Evolutionary conservation across 768 basidiomycete genomes (phyloP).

Genomic region (Pleurotus platypus): DNA sequence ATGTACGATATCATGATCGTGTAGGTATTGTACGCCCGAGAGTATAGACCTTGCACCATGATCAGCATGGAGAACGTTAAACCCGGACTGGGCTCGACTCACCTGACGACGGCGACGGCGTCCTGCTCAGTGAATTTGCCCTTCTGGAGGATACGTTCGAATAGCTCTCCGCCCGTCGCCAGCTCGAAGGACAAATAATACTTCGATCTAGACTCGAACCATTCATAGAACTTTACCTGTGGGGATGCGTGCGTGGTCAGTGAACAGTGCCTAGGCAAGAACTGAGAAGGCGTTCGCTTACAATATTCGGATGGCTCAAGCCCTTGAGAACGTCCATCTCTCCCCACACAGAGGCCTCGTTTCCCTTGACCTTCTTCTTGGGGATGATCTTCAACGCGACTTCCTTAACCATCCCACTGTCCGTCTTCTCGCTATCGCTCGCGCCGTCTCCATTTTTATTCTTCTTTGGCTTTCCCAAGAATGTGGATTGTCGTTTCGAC

Average conservation of each 20-base stretch:
- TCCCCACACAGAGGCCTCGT: constrained; percentile 82
- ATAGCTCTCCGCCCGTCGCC: constrained; percentile 91
- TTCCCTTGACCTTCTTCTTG: constrained; percentile 94
- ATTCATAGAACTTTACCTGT: constrained; percentile 94
- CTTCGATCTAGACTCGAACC: constrained; percentile 92
- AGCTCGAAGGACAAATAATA: constrained; percentile 97
- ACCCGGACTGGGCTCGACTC: constrained; percentile 19
- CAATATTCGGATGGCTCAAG: constrained; percentile 89
- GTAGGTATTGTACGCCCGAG: constrained; percentile 85
- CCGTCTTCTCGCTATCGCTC: background rate
- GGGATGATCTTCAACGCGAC: constrained; percentile 89
- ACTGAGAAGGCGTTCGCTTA: constrained; percentile 28
- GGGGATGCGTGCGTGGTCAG: background rate
- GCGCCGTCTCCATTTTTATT: background rate
- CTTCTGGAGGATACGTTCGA: constrained; percentile 77
- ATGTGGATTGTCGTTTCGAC: background rate
- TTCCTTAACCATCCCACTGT: constrained; percentile 50
- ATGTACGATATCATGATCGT: constrained; percentile 93
- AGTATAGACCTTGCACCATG: constrained; percentile 60
- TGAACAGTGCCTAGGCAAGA: background rate
- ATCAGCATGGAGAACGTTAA: background rate
- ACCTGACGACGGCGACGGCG: constrained; percentile 76
- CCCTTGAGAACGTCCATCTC: constrained; percentile 94
- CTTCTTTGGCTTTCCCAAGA: background rate
- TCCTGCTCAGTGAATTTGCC: constrained; percentile 96